A percentile compares a stretch with the other conserved stretches of the same genome.
phyloP scores from a whole-genome alignment of 352 stramenopile species.

The Phytopythium sindhum region DNA sequence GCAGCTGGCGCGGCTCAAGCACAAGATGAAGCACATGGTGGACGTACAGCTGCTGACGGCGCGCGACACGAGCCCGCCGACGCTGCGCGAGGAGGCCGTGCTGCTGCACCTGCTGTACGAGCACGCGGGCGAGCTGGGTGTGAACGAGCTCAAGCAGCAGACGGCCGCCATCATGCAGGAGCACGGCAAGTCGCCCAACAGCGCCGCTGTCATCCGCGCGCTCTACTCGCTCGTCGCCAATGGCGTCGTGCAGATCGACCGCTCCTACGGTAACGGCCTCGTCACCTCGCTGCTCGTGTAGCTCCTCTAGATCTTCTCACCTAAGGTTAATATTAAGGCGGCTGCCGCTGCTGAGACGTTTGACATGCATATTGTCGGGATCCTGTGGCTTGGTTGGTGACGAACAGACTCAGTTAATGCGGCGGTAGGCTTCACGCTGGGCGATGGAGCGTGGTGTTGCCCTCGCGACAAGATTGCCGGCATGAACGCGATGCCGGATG shows the following conservation, averaged over 20 bases:
- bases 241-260: slow-evolving; percentile 68
- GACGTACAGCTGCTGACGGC: slow-evolving; percentile 54
- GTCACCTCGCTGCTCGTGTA: slow-evolving; percentile 65
- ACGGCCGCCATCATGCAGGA: slow-evolving; percentile 35
- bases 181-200: slow-evolving; percentile 41
- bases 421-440: no score
- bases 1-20: slow-evolving; percentile 39
- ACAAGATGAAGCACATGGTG: slow-evolving; percentile 68
- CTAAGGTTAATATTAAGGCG: neutral
- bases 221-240: slow-evolving; percentile 69
- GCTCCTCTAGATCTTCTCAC: neutral
- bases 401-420: no score
- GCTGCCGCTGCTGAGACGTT: no score
- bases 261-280: slow-evolving; percentile 56
- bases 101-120: slow-evolving; percentile 62
- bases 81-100: slow-evolving; percentile 50
- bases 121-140: slow-evolving; percentile 59
- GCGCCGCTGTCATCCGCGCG: slow-evolving; percentile 43
- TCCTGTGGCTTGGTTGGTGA: no score
- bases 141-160: slow-evolving; percentile 59
- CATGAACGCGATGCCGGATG: no score
- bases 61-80: slow-evolving; percentile 37
- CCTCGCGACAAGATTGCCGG: no score
- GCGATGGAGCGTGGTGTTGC: no score
- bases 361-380: no score